Conservation (phyloP, 169 alveolate genomes). For the Plasmodium gallinaceum region DNA sequence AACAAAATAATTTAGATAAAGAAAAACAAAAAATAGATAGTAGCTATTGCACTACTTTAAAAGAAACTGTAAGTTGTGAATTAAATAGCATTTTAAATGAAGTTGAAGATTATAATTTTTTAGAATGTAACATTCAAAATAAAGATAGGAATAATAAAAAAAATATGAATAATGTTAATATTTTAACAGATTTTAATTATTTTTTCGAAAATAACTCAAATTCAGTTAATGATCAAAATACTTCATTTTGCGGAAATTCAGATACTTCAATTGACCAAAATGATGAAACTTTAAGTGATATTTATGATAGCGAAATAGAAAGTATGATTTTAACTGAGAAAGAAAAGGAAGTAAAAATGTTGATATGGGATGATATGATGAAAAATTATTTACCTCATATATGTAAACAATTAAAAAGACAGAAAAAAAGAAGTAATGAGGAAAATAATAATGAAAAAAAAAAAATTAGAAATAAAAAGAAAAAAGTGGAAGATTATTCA, state of each 20-base stretch:
- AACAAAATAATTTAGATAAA: neutral
- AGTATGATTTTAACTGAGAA: conserved; percentile 86
- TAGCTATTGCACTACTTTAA: conserved; percentile 30
- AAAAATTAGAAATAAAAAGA: conserved; percentile 68
- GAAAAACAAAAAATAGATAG: neutral
- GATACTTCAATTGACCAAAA: conserved; percentile 10
- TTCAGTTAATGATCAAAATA: conserved; percentile 19
- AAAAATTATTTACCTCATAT: conserved; percentile 87
- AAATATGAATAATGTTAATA: conserved; percentile 9
- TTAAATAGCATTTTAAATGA: conserved; percentile 54
- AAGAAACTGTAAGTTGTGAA: conserved; percentile 30
- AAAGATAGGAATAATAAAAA: neutral
- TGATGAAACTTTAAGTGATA: conserved; percentile 78
- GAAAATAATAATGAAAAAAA: conserved; percentile 80
- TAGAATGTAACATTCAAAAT: conserved; percentile 22
- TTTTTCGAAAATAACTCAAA: conserved; percentile 55
- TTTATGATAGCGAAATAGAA: conserved; percentile 82
- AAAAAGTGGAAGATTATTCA: conserved; percentile 75
- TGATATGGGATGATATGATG: conserved; percentile 92
- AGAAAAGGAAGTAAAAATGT: conserved; percentile 85
- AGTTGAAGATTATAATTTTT: conserved; percentile 54
- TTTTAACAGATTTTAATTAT: conserved; percentile 50
- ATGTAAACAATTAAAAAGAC: conserved; percentile 82
- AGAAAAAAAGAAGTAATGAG: conserved; percentile 77
- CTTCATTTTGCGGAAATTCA: conserved; percentile 8